phyloP scores from a whole-genome alignment of 495 filamentous ascomycete species.

The Niebla homalea region DNA sequence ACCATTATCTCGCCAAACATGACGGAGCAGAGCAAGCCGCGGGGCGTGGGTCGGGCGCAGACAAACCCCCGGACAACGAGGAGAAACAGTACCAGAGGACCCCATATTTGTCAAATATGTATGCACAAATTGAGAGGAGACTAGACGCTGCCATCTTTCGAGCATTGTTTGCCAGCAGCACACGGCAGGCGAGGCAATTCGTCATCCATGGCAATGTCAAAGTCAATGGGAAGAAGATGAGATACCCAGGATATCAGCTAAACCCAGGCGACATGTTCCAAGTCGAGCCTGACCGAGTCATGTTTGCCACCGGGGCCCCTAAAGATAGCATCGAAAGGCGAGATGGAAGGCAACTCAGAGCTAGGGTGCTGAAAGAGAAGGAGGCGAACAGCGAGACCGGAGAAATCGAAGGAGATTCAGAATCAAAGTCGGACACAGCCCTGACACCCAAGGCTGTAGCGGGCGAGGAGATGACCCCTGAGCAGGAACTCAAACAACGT shows the following conservation, averaged over 20 bases:
- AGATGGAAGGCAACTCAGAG: conserved; percentile 21
- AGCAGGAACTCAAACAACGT: conserved; percentile 2
- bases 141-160: conserved; percentile 87
- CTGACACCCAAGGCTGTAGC: no score
- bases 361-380: conserved; percentile 15
- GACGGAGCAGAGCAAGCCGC: conserved; percentile 72
- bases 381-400: conserved; percentile 18
- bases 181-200: conserved; percentile 89
- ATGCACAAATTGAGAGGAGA: conserved; percentile 76
- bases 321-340: conserved; percentile 43
- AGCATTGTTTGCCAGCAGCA: conserved; percentile 84
- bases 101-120: conserved; percentile 89
- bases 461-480: conserved; percentile 2
- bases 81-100: conserved; percentile 27
- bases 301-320: conserved; percentile 68
- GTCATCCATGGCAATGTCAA: conserved; percentile 84
- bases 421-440: background rate
- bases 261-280: conserved; percentile 98
- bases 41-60: conserved; percentile 66
- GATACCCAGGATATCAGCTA: conserved; percentile 80
- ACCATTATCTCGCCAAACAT: conserved; percentile 53
- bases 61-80: conserved; percentile 14
- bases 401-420: conserved; percentile 2
- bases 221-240: conserved; percentile 96
- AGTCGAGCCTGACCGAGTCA: conserved; percentile 75